Base-by-base conservation (phyloP, 2,329 filamentous ascomycete genomes). In the Beauveria sp. region DNA sequence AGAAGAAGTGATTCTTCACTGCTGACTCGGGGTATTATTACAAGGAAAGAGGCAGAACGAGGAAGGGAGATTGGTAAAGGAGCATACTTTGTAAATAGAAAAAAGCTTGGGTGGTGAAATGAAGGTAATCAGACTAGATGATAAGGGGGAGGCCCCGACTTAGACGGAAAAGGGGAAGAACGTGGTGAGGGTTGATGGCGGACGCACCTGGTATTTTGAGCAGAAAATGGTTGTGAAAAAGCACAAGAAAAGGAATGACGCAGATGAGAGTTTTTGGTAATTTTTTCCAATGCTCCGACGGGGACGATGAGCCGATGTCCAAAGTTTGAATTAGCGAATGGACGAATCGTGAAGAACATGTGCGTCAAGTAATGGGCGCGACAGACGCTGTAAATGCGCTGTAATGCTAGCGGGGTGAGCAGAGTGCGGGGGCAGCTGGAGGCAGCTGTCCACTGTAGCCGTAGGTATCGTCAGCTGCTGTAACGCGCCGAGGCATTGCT, bases 331-430 rank as follows among this genome's bases (percentile, higher is more conserved):
- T 47, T n/a, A n/a, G 43, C 54, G 42, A 57, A 57, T 47, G 42
- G 54, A 28, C 60, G 52, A 58, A 58, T 50, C 26, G 52, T 45
- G 20, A n/a, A 20, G 20, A 47, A 28, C 60, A 62, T 62, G 60
- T 61, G 60, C 30, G n/a, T 18, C 8, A 40, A 10, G 30, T 30
- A 52, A 45, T 28, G 22, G 34, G 52, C 46, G 22, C 34, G 59
- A 20, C 7, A 56, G 45, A 5, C 42, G 40, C 45, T 55, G 24
- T 12, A 28, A 49, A 26, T 58, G 45, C 46, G 22, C 46, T 51
- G 46, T 42, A 50, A 34, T 22, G 24, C 20, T 49, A 40, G 28
- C 20, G 12, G 18, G 51, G 24, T 9, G 20, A n/a, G 46, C 7
- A 24, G 24, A 22, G 46, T 49, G 24, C 16, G 46, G 22, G 24